Evolutionary conservation across 129 eudicot species (phyloP), one percentile per base, ranked within the genome.

Genomic region (Artemisia tridentata): DNA sequence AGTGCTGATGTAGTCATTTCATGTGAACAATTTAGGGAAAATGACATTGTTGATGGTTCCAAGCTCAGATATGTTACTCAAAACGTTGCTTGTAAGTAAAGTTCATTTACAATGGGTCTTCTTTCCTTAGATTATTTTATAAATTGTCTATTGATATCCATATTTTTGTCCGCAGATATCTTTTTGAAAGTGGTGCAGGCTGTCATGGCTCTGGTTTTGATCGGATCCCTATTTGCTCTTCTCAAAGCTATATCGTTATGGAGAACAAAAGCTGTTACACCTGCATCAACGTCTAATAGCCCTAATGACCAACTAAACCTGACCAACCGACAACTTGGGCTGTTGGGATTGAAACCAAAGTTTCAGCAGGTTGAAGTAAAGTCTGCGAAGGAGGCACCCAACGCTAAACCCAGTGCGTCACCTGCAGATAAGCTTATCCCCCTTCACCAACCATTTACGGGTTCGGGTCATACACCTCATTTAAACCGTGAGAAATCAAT

Each of bases 21-120:
- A 11, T 58, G 73, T 54, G 51, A 20, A 45, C 15, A 27, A 0
- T 68, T 82, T 29, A 88, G 96, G 91, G 89, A 82, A 61, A 62
- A 73, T 31, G 85, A 78, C 63, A 55, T 82, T 38, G 59, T 80
- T 69, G 72, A 77, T 73, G 51, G 82, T 23, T 78, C 84, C 62
- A 84, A 77, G 47, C 73, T 77, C 59, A 69, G 80, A 58, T 77
- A 75, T 75, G 67, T 86, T 65, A 75, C 92, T 34, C 80, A 78
- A 38, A 91, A 84, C n/a, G 65, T 79, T 57, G 84, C 97, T 34
- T 68, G 97, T 93, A 68, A 87, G 96, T 93, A 59, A 51, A 54
- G 1, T 59, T 47, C 20, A 4, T 82, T 71, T 16, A 38, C 43
- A 19, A n/a, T 53, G 8, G 18, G n/a, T 21, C 76, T 60, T 54